Evolutionary conservation across 208 protist species (phyloP), one percentile per base, ranked within the genome.

Genomic region (Acanthamoeba royreba): DNA sequence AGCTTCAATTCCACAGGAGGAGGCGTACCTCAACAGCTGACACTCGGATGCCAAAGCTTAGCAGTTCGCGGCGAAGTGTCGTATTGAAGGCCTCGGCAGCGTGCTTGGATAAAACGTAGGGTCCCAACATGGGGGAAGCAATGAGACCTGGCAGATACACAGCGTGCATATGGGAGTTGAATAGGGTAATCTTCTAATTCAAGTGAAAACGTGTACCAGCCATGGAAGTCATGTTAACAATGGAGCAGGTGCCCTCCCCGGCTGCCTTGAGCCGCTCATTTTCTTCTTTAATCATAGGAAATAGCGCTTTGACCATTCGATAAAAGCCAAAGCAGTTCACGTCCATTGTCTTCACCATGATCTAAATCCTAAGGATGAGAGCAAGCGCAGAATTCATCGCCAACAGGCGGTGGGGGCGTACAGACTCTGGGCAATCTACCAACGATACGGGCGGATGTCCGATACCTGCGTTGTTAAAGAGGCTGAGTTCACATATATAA

Each of bases 211-310:
- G 13, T 8, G 66, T 79, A 81, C 72, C 72, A 22, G 72, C 72
- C 72, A 81, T 49, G 72, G 72, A 81, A 25, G 72, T 81, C 72
- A 81, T 81, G 72, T 81, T 81, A 42, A 81, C 72, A 7, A 81
- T 81, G 42, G 72, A 17, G 72, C 72, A 81, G 22, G 72, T 49
- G 40, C 72, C 72, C 42, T 81, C 38, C 13, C 72, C 72, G 25
- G 72, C 72, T 31, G 72, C 72, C 38, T 47, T 45, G 22, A 81
- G 72, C 15, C 33, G 19, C 11, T 81, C 72, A 28, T 81, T 81
- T 40, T 81, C 72, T 9, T 43, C 72, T 25, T 81, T 81, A 28
- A 81, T 35, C 5, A 81, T 35, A 3, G 72, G 72, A 42, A 81
- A 81, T 22, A 81, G 33, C 40, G 72, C 72, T 42, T 81, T 81